Conservation (phyloP, 2,329 filamentous ascomycete species). For the Hirsutella thompsonii region DNA sequence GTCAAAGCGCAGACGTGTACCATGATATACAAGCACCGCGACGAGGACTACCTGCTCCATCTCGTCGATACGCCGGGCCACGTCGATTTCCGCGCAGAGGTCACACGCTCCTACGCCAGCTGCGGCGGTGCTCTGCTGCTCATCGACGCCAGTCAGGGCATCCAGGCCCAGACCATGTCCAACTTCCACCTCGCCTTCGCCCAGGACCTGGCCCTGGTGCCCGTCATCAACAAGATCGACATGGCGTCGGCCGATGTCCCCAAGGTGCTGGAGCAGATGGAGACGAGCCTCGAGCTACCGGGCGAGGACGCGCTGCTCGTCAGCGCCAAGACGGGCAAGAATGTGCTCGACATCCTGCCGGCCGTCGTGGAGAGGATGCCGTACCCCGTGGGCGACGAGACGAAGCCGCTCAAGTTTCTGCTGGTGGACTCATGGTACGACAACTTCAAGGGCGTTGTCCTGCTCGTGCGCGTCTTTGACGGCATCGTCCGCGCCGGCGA, state of each 20-base stretch:
- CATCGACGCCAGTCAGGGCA: slow-evolving; percentile 90
- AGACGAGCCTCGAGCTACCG: slow-evolving; percentile 77
- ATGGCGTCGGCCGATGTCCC: slow-evolving; percentile 80
- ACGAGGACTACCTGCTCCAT: slow-evolving; percentile 83
- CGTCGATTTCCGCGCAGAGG: slow-evolving; percentile 94
- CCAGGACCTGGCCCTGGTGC: slow-evolving; percentile 74
- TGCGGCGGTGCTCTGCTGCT: slow-evolving; percentile 87
- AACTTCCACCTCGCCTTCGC: slow-evolving; percentile 98
- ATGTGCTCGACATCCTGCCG: slow-evolving; percentile 73
- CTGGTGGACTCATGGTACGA: slow-evolving; percentile 98
- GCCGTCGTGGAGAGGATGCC: slow-evolving; percentile 78
- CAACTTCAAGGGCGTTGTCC: slow-evolving; percentile 83
- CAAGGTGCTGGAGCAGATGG: slow-evolving; percentile 75
- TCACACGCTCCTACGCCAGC: slow-evolving; percentile 88
- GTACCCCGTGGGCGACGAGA: slow-evolving; percentile 59
- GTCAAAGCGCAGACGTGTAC: slow-evolving; percentile 98
- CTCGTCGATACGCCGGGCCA: slow-evolving; percentile 95
- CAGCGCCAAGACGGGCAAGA: slow-evolving; percentile 87
- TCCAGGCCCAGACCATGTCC: slow-evolving; percentile 95
- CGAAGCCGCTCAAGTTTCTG: slow-evolving; percentile 66
- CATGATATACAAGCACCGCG: slow-evolving; percentile 86
- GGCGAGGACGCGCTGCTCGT: slow-evolving; percentile 57
- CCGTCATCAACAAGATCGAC: slow-evolving; percentile 95
- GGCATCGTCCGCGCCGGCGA: slow-evolving; percentile 75
- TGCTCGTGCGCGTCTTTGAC: slow-evolving; percentile 85